These are phyloP conservation scores for Chaetomium cochliodes DNA, from an alignment of 495 filamentous ascomycete genomes.

Conservation along the genomic window DNA sequence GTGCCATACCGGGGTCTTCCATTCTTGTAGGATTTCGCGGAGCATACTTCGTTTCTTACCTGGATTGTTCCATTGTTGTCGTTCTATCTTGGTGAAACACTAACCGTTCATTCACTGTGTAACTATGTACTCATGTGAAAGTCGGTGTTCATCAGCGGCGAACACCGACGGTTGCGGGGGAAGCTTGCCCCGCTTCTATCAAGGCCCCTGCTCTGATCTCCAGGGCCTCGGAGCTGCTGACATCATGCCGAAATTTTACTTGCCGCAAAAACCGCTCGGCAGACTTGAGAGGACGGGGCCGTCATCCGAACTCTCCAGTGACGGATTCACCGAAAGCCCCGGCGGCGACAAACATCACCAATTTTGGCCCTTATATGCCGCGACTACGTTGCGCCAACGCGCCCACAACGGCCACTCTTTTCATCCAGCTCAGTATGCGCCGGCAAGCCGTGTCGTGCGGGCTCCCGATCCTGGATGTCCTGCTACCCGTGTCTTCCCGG, in stretches of 20 bases:
- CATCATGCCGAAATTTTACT: conserved; percentile 43
- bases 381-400: conserved; percentile 39
- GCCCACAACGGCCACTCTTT: conserved; percentile 39
- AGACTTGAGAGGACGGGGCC: background rate
- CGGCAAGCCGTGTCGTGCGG: conserved; percentile 23
- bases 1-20: background rate
- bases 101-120: too few relatives aligned
- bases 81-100: background rate
- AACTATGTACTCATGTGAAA: too few relatives aligned
- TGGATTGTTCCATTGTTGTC: background rate
- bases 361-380: conserved; percentile 29
- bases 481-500: conserved; percentile 30
- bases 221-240: conserved; percentile 30
- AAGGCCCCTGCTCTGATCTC: background rate
- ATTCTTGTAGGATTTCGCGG: background rate
- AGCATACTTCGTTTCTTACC: background rate
- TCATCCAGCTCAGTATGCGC: conserved; percentile 42
- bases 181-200: conserved; percentile 11
- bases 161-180: background rate
- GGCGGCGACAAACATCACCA: background rate
- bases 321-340: conserved; percentile 1
- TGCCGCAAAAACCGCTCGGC: conserved; percentile 27
- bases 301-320: background rate
- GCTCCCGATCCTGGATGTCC: conserved; percentile 40
- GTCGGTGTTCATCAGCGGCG: too few relatives aligned